Evolutionary conservation across 495 filamentous ascomycete genomes (phyloP).

Genomic region (Penicillium robsamsonii): DNA sequence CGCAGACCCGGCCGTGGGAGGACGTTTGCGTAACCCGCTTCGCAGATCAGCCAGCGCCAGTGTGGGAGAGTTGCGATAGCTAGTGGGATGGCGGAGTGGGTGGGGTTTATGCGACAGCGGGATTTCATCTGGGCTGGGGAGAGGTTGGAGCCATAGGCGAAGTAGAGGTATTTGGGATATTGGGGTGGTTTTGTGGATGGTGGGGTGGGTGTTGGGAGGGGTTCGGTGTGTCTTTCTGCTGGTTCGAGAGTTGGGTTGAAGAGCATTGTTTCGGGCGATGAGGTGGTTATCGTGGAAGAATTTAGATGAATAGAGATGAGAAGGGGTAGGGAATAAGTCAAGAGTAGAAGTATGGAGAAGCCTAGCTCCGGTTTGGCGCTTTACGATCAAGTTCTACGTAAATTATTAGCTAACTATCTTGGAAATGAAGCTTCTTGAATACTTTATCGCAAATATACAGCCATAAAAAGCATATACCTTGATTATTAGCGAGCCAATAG

Average conservation of each 20-base stretch:
- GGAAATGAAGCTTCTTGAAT: too few species aligned
- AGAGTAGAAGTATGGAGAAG: too few species aligned
- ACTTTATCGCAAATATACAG: too few species aligned
- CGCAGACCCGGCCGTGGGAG: constrained; percentile 38
- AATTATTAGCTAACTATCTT: too few species aligned
- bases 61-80: constrained; percentile 46
- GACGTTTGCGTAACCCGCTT: constrained; percentile 69
- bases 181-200: constrained; percentile 1
- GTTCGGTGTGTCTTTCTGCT: constrained; percentile 11
- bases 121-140: constrained; percentile 62
- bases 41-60: constrained; percentile 67
- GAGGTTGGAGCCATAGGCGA: constrained; percentile 74
- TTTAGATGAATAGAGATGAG: background rate
- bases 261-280: background rate
- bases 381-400: too few species aligned
- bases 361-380: too few species aligned
- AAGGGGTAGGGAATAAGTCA: background rate
- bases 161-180: constrained; percentile 51
- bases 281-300: background rate
- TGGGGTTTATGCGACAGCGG: constrained; percentile 56
- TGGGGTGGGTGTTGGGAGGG: constrained; percentile 1
- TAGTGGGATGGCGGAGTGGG: constrained; percentile 49
- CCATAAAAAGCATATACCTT: too few species aligned
- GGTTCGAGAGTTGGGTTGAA: background rate
- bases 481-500: too few species aligned